Percentiles rank a stretch among this genome's conserved stretches.
phyloP scores from a whole-genome alignment of 1,139 yeast species.

The Candida sojae region DNA sequence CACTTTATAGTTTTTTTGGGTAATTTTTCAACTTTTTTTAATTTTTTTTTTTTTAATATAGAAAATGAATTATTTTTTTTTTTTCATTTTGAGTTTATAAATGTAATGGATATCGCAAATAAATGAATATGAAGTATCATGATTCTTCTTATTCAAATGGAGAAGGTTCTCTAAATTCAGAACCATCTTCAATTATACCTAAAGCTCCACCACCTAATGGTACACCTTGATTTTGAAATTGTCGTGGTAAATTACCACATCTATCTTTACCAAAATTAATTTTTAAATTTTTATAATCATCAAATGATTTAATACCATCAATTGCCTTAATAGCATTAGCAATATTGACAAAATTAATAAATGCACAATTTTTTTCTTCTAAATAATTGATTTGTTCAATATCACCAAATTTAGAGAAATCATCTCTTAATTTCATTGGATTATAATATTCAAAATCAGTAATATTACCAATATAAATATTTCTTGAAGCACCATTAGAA shows the following conservation, averaged over 20 bases:
- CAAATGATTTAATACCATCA: conserved; percentile 54
- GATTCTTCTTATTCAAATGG: conserved; percentile 2
- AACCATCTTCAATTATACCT: conserved; percentile 20
- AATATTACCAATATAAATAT: conserved; percentile 79
- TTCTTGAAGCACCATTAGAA: conserved; percentile 93
- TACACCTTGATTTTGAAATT: conserved; percentile 35
- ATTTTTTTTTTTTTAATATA: too few species aligned
- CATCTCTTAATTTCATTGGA: conserved; percentile 59
- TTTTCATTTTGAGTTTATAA: too few species aligned
- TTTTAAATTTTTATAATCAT: conserved; percentile 61
- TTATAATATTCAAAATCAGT: conserved; percentile 50
- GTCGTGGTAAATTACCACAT: conserved; percentile 82
- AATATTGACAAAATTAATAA: conserved; percentile 77
- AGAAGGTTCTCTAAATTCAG: conserved; percentile 11
- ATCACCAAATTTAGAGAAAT: conserved; percentile 72
- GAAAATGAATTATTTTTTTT: too few species aligned
- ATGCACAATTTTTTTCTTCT: conserved; percentile 79
- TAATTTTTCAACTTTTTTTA: too few species aligned
- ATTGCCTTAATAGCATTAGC: conserved; percentile 84
- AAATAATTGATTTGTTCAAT: conserved; percentile 79
- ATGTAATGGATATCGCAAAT: too few species aligned
- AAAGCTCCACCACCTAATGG: conserved; percentile 13
- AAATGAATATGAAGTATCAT: too few species aligned
- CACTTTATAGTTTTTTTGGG: too few species aligned
- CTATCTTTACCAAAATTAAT: conserved; percentile 88